These are phyloP conservation scores for Phaeophleospora eucalypticola DNA, from an alignment of 2,329 filamentous ascomycete genomes.

Conservation along the genomic window DNA sequence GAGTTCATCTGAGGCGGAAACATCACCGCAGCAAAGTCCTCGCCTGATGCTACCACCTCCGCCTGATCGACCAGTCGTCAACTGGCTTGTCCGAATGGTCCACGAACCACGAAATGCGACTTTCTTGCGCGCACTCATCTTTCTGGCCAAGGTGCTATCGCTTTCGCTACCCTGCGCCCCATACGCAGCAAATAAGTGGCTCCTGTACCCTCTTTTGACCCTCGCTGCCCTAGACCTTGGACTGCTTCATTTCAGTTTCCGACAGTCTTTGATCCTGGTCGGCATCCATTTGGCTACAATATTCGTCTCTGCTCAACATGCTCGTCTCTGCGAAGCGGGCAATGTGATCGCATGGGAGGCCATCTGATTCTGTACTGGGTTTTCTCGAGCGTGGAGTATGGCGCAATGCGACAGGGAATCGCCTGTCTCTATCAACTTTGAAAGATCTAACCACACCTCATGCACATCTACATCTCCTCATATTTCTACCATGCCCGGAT, in stretches of 20 bases:
- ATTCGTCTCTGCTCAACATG: slow-evolving; percentile 28
- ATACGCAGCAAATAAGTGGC: slow-evolving; percentile 59
- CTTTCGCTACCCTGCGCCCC: slow-evolving; percentile 68
- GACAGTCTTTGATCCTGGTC: slow-evolving; percentile 41
- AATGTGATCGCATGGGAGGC: slow-evolving; percentile 19
- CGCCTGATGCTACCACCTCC: slow-evolving; percentile 36
- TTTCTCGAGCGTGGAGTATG: not conserved
- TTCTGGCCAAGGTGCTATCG: slow-evolving; percentile 64
- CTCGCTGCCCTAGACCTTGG: slow-evolving; percentile 63
- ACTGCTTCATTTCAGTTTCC: slow-evolving; percentile 33
- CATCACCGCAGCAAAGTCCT: slow-evolving; percentile 25
- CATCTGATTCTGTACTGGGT: slow-evolving; percentile 2
- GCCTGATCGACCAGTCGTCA: slow-evolving; percentile 27
- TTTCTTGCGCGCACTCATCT: slow-evolving; percentile 55
- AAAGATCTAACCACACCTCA: no score
- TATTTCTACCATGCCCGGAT: no score
- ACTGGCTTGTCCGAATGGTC: slow-evolving; percentile 30
- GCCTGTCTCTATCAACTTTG: no score
- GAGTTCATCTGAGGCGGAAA: slow-evolving; percentile 1
- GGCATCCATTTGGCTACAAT: slow-evolving; percentile 47
- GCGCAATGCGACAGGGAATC: no score
- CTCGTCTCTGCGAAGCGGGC: slow-evolving; percentile 17
- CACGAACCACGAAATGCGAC: slow-evolving; percentile 31
- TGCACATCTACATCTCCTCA: no score
- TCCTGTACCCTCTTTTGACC: slow-evolving; percentile 64